Evolutionary conservation across 192 early-diverging fungal genomes (phyloP).

Genomic region (Gamsiella multidivaricata): DNA sequence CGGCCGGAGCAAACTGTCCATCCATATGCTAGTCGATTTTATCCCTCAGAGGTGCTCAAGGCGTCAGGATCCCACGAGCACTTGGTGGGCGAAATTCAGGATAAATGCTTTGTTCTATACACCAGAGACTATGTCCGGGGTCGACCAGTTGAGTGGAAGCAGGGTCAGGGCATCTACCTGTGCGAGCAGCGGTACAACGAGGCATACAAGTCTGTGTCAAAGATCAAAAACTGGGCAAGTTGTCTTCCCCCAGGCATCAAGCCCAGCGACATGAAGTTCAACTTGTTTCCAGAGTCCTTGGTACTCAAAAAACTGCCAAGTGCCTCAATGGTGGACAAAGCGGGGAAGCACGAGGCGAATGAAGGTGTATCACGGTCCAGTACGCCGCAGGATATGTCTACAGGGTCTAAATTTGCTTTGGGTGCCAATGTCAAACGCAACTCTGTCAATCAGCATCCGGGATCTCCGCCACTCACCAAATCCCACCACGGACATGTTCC

Average conservation of each 20-base stretch:
- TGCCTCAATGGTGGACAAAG: constrained; percentile 49
- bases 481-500: constrained; percentile 1
- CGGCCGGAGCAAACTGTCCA: constrained; percentile 75
- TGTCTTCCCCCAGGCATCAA: constrained; percentile 62
- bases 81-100: constrained; percentile 64
- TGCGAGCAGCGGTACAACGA: constrained; percentile 76
- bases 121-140: constrained; percentile 68
- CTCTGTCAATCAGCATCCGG: constrained; percentile 33
- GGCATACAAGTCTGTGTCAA: constrained; percentile 61
- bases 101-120: constrained; percentile 70
- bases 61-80: constrained; percentile 66
- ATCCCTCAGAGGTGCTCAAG: constrained; percentile 75
- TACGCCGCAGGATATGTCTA: constrained; percentile 20
- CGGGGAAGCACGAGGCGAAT: constrained; percentile 31
- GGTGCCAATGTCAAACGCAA: constrained; percentile 15
- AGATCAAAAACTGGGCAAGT: constrained; percentile 74
- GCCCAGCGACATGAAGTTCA: constrained; percentile 50
- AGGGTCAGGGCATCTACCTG: constrained; percentile 66
- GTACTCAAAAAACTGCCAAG: constrained; percentile 49
- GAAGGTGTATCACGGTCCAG: constrained; percentile 32
- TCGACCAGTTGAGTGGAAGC: constrained; percentile 57
- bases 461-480: constrained; percentile 30
- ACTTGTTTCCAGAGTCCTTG: constrained; percentile 36
- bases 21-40: constrained; percentile 65
- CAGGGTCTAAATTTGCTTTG: neutral